phyloP scores from a whole-genome alignment of 2,329 filamentous ascomycete species.

The Keithomyces neogunnii region DNA sequence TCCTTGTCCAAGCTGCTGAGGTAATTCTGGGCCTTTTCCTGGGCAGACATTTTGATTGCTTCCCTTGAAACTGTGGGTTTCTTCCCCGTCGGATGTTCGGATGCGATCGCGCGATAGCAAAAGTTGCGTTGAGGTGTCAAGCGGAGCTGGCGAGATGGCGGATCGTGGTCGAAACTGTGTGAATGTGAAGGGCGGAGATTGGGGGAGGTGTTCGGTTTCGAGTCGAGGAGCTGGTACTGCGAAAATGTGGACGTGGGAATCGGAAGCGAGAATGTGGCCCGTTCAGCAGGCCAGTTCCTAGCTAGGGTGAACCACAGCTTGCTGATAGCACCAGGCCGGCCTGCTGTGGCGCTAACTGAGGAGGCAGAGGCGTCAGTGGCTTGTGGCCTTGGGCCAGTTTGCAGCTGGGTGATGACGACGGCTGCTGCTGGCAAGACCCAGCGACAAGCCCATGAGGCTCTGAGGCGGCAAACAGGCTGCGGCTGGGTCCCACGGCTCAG shows the following conservation, averaged over 20 bases:
- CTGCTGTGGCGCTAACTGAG: no score
- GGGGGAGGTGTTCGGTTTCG: slow-evolving; percentile 8
- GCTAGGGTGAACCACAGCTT: no score
- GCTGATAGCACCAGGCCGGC: no score
- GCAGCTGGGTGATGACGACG: not conserved
- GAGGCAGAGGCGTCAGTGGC: not conserved
- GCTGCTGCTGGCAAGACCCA: not conserved
- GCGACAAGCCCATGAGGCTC: no score
- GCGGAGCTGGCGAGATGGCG: not conserved
- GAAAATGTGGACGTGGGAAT: slow-evolving; percentile 11
- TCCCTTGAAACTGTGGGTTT: slow-evolving; percentile 11
- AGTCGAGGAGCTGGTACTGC: slow-evolving; percentile 5
- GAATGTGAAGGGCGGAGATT: not conserved
- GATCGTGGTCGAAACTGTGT: not conserved
- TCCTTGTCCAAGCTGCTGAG: slow-evolving; percentile 75
- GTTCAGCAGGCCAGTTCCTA: slow-evolving; percentile 11
- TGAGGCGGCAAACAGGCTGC: no score
- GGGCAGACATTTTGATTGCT: slow-evolving; percentile 52
- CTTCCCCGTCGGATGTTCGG: slow-evolving; percentile 7
- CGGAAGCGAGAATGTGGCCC: slow-evolving; percentile 15
- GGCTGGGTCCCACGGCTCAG: no score
- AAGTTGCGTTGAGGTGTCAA: not conserved
- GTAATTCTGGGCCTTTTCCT: slow-evolving; percentile 70
- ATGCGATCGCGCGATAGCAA: slow-evolving; percentile 5
- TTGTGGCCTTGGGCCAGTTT: not conserved